A percentile compares a stretch with the other conserved stretches of the same genome.
Evolutionary conservation across 768 basidiomycete species (phyloP).

Genomic region (Mycena filopes): DNA sequence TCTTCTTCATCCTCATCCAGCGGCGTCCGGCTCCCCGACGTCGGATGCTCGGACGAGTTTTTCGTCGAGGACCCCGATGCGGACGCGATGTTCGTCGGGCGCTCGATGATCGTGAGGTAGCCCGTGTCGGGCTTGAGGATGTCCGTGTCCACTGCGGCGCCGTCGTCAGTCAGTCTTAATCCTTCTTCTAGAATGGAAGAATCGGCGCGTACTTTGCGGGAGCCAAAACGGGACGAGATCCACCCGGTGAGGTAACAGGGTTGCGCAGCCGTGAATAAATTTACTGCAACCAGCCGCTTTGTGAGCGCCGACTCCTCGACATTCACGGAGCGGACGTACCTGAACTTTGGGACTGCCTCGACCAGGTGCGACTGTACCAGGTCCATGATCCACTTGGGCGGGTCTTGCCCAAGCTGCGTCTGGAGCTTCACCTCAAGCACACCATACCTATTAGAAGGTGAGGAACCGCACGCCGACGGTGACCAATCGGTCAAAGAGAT

Average conservation of each 20-base stretch:
- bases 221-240: constrained; percentile 99
- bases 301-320: background rate
- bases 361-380: constrained; percentile 96
- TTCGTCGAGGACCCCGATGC: constrained; percentile 52
- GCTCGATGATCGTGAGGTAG: constrained; percentile 76
- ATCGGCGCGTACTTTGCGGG: constrained; percentile 80
- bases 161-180: constrained; percentile 1
- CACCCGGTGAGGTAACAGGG: constrained; percentile 90
- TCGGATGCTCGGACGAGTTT: constrained; percentile 55
- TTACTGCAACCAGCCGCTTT: constrained; percentile 69
- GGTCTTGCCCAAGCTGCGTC: constrained; percentile 95
- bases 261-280: constrained; percentile 97
- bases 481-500: too few species aligned
- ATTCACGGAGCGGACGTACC: constrained; percentile 52
- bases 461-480: too few species aligned
- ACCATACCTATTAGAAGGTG: constrained; percentile 67
- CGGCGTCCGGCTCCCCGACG: constrained; percentile 56
- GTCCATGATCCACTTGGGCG: constrained; percentile 95
- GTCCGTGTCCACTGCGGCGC: constrained; percentile 89
- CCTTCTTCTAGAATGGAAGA: background rate
- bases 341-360: constrained; percentile 98
- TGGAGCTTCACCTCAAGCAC: constrained; percentile 98
- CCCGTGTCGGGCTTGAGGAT: constrained; percentile 93
- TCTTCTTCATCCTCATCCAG: constrained; percentile 51
- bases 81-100: constrained; percentile 62